phyloP scores from a whole-genome alignment of 1,284 basidiomycete genomes.

The Polyporus tsugae region DNA sequence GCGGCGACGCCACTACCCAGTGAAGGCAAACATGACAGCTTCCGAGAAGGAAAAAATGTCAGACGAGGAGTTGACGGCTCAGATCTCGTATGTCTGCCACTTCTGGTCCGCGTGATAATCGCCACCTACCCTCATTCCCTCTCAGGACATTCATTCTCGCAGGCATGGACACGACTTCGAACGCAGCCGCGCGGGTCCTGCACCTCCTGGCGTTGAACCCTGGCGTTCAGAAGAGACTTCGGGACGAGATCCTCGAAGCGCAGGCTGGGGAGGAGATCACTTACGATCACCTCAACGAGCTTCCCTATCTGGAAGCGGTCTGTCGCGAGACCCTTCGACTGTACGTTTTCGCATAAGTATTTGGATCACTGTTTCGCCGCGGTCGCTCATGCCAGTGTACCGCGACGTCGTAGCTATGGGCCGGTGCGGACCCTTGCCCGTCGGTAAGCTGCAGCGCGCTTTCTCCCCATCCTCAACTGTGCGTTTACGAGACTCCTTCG shows the following conservation, averaged over 20 bases:
- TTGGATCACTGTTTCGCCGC: too few relatives aligned
- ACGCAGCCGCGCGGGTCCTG: constrained; percentile 40
- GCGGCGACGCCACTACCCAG: constrained; percentile 13
- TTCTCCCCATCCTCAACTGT: not conserved
- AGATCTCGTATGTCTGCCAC: constrained; percentile 34
- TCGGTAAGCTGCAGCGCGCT: not conserved
- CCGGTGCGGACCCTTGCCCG: constrained; percentile 10
- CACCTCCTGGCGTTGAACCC: constrained; percentile 29
- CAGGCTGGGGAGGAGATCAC: constrained; percentile 31
- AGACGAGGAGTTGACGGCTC: constrained; percentile 38
- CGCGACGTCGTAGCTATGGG: not conserved
- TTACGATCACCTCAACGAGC: constrained; percentile 41
- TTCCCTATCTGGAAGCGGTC: constrained; percentile 45
- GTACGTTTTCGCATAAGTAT: constrained; percentile 24
- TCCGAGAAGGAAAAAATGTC: constrained; percentile 29
- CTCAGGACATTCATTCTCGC: constrained; percentile 39
- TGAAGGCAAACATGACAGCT: constrained; percentile 39
- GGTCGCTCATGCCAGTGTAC: too few relatives aligned
- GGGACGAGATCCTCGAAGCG: constrained; percentile 38
- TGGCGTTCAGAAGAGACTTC: constrained; percentile 20
- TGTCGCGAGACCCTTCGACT: constrained; percentile 44
- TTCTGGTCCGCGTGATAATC: too few relatives aligned
- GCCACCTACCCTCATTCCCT: not conserved
- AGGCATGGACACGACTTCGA: constrained; percentile 41
- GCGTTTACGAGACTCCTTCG: constrained; percentile 17